Evolutionary conservation across 768 basidiomycete species (phyloP), one percentile per base, ranked within the genome.

Genomic region (Amanita pallidorosea): DNA sequence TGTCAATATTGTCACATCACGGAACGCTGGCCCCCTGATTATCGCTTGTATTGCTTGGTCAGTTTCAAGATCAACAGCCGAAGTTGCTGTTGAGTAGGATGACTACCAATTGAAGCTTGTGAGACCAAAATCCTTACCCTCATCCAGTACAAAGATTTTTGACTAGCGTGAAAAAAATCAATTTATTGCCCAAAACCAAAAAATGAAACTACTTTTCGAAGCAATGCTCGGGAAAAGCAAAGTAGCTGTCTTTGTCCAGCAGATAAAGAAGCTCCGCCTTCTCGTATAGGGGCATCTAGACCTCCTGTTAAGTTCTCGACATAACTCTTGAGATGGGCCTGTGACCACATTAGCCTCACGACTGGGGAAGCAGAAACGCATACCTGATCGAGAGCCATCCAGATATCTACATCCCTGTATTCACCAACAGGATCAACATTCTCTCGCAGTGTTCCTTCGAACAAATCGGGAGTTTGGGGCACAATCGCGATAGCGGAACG

Each of bases 61-160:
- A 7, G 91, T 94, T 60, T 94, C 89, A 31, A 93, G 69, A 64
- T 94, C 92, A 45, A 94, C 89, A 17, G 90, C 89, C 34, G 84
- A 88, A 5, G 90, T 94, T 2, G 90, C 88, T 86, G 47, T 45
- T 23, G 50, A 54, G 54, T 27, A 48, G 3, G 17, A 18, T 23
- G 5, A 18, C 49, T 55, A 57, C 35, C 25, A 43, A 41, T 11
- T 45, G 48, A 41, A 52, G 31, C 29, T 45, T 37, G 15, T 22
- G 4, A 12, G 12, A 11, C 5, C 33, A 37, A 15, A 33, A 9
- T 20, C 57, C 58, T 56, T 58, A 79, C 85, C 88, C 78, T 97
- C 94, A 60, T 96, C 94, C n/a, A 97, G 71, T 1, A 96, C 88
- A 5, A 97, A 71, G 34, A 96, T 84, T 65, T 84, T 93, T 15